A percentile compares a stretch with the other conserved stretches of the same genome.
Conservation (phyloP, 306 rosid genomes). For the Quercus rubra region DNA sequence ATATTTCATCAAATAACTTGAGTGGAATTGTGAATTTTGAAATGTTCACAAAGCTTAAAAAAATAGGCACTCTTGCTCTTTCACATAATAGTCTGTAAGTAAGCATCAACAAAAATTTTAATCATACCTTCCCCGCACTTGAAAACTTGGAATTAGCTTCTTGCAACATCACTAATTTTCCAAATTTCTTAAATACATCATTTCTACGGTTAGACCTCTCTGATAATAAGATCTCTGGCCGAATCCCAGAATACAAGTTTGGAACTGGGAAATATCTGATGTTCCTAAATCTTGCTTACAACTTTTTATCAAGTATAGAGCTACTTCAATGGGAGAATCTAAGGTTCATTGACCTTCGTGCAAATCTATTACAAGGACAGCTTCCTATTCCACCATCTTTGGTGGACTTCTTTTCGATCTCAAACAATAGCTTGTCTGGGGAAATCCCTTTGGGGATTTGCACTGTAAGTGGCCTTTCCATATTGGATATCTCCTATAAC, state of each 20-base stretch:
- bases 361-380: slow-evolving; percentile 26
- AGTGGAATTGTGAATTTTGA: slow-evolving; percentile 6
- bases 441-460: slow-evolving; percentile 15
- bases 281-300: not conserved
- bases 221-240: too few relatives aligned
- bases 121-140: slow-evolving; percentile 7
- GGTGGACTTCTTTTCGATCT: not conserved
- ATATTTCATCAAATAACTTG: slow-evolving; percentile 1
- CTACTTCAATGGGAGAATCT: slow-evolving; percentile 3
- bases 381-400: slow-evolving; percentile 1
- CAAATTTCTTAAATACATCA: slow-evolving; percentile 5
- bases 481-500: slow-evolving; percentile 6
- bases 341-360: fast-evolving
- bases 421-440: slow-evolving; percentile 27
- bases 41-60: not conserved
- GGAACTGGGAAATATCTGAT: not conserved
- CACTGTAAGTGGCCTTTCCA: not conserved
- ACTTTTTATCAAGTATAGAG: not conserved
- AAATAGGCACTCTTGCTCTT: not conserved
- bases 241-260: too few relatives aligned
- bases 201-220: too few relatives aligned
- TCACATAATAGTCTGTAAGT: not conserved
- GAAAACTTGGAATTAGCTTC: fast-evolving
- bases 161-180: slow-evolving; percentile 15
- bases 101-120: not conserved